Base-by-base conservation (phyloP, 1,284 basidiomycete species). In the Xanthoconium separans region DNA sequence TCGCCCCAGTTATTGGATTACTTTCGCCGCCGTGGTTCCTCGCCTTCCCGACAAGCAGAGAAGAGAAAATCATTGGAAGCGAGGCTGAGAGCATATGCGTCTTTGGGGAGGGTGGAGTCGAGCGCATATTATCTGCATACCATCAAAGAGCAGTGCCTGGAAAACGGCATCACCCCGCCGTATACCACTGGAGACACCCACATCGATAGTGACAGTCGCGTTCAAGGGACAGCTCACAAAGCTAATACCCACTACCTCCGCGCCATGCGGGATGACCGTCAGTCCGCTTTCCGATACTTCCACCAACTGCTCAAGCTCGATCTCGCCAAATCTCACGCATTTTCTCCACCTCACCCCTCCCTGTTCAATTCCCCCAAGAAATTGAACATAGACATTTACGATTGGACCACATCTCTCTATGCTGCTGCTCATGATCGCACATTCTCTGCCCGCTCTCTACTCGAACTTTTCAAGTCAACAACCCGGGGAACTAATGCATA, bases 201-300 rank as follows among this genome's bases (percentile, higher is more conserved):
- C 33, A 16, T 15, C n/a, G 44, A 36, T 16, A 12, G 16, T 2
- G 29, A 51, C 13, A 27, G 5, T 2, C 51, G 30, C 33, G 27
- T 48, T 22, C 47, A 50, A 31, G 61, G 68, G 10, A 51, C 44
- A 13, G 64, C 74, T 33, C 68, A 80, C 29, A 64, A 64, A 12
- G 71, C 72, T 16, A 75, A 77, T 47, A 73, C 72, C 6, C 51
- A 62, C 18, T 70, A 69, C 53, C 61, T 73, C 24, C 58, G 63
- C 12, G 54, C 73, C 31, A 58, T 73, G 58, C 60, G 60, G 7
- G 59, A 73, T 34, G 71, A 78, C 55, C 67, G 72, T 24, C 64
- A 66, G 11, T 74, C 77, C 15, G 81, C 81, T 2, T 77, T 79
- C 56, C 64, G 68, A n/a, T 81, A 82, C 56, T 75, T 83, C 3